phyloP scores from a whole-genome alignment of 2,329 filamentous ascomycete genomes.

The Fusarium lyarnte region DNA sequence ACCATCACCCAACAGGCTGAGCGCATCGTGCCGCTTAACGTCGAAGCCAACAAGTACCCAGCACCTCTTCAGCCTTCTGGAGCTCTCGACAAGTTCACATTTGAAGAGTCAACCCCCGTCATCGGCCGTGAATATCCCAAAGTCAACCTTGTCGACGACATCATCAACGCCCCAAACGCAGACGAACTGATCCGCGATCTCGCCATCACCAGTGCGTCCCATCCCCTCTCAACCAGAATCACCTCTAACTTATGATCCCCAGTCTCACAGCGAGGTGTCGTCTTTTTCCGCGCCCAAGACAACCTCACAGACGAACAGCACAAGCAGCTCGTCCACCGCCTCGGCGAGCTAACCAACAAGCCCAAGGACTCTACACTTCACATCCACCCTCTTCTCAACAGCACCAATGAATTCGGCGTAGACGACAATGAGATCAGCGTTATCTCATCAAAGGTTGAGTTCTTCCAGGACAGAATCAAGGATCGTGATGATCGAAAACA shows the following conservation, averaged over 20 bases:
- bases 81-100: constrained; percentile 42
- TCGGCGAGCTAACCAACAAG: constrained; percentile 69
- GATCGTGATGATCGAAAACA: constrained; percentile 43
- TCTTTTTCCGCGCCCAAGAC: constrained; percentile 71
- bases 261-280: constrained; percentile 71
- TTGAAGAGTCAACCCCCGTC: constrained; percentile 51
- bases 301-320: constrained; percentile 66
- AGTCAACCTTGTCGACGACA: constrained; percentile 59
- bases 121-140: constrained; percentile 65
- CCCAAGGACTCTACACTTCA: constrained; percentile 67
- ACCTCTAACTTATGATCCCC: neutral
- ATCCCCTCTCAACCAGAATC: neutral
- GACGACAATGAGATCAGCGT: constrained; percentile 65
- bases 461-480: neutral
- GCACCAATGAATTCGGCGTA: constrained; percentile 61
- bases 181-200: constrained; percentile 68
- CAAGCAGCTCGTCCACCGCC: constrained; percentile 66
- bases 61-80: constrained; percentile 3
- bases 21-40: constrained; percentile 1
- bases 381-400: constrained; percentile 68
- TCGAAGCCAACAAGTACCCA: constrained; percentile 2
- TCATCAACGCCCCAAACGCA: constrained; percentile 57
- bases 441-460: constrained; percentile 57
- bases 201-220: constrained; percentile 63
- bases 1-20: neutral